Evolutionary conservation across 768 basidiomycete genomes (phyloP).

Genomic region (Hypholoma sublateritium): DNA sequence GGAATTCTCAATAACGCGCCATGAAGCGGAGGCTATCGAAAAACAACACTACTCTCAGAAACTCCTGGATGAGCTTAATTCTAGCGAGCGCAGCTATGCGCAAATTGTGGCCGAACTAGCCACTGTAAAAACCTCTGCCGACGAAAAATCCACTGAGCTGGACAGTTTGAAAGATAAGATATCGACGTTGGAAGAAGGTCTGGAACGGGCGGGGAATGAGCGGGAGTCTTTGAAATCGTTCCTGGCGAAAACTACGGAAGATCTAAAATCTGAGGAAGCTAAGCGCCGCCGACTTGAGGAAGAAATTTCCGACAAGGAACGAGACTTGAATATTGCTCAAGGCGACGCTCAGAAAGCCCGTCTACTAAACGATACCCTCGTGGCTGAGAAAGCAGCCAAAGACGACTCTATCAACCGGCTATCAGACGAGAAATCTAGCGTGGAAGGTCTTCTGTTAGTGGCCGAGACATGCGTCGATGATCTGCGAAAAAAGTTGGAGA

Average conservation of each 20-base stretch:
- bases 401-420: constrained; percentile 7
- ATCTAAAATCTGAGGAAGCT: not conserved
- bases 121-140: not conserved
- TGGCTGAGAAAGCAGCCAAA: constrained; percentile 4
- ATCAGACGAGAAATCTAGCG: constrained; percentile 4
- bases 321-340: not conserved
- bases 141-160: not conserved
- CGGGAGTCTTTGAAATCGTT: not conserved
- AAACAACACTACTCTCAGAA: not conserved
- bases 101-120: not conserved
- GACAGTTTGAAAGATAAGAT: not conserved
- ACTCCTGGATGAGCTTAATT: not conserved
- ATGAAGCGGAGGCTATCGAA: not conserved
- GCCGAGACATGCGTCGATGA: constrained; percentile 3
- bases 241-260: not conserved
- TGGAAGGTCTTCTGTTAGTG: not conserved
- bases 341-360: not conserved
- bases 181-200: not conserved
- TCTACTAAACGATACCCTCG: not conserved
- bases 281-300: not conserved
- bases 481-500: constrained; percentile 1
- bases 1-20: not conserved
- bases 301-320: not conserved
- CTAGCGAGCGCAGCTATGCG: not conserved
- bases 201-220: not conserved